Evolutionary conservation across 176 grass and related monocot species (phyloP).

Genomic region (Rhynchospora tenuis): DNA sequence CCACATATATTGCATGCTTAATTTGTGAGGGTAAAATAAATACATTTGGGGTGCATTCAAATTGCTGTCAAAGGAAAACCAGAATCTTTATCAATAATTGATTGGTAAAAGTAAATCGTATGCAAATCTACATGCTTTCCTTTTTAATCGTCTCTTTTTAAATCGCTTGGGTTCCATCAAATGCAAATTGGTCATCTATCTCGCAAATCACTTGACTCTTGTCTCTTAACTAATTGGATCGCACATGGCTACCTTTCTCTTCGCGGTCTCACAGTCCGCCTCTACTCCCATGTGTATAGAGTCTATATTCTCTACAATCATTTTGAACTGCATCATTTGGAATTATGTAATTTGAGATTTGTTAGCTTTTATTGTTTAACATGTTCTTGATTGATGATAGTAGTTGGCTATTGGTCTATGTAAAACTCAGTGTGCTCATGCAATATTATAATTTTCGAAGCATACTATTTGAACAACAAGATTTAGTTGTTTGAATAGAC

Average conservation of each 20-base stretch:
- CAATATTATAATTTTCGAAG: too few species aligned
- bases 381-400: too few species aligned
- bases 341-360: not conserved
- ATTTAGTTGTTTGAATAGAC: too few species aligned
- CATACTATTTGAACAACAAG: too few species aligned
- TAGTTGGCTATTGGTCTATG: too few species aligned
- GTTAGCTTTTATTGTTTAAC: too few species aligned
- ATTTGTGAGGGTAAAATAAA: too few species aligned
- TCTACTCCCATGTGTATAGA: not conserved
- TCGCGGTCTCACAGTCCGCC: not conserved
- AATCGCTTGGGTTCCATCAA: not conserved
- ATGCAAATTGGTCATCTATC: not conserved
- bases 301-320: not conserved
- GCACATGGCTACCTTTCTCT: conserved; percentile 17
- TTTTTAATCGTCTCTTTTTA: not conserved
- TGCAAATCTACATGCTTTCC: not conserved
- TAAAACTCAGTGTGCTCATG: too few species aligned
- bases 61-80: not conserved
- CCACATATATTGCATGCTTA: too few species aligned
- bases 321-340: not conserved
- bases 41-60: not conserved
- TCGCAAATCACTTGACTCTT: not conserved
- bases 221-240: not conserved
- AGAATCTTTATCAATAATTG: not conserved
- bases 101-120: not conserved